Percentiles rank a stretch among this genome's conserved stretches.
Conservation (phyloP, 2,329 filamentous ascomycete genomes). For the Diaporthe vaccinii region DNA sequence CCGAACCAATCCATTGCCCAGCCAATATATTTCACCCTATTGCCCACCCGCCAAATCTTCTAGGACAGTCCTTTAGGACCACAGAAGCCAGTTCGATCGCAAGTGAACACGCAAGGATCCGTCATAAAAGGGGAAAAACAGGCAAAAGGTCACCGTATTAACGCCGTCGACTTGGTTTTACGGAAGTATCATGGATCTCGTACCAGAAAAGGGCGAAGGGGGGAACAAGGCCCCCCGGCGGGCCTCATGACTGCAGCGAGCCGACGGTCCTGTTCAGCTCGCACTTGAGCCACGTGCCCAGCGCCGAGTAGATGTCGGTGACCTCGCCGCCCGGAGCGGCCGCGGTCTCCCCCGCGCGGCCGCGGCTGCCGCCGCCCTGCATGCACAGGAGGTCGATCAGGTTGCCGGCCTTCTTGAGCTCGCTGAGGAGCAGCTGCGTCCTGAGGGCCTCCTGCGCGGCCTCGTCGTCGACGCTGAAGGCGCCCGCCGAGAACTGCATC, state of each 20-base stretch:
- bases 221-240: background rate
- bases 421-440: conserved; percentile 40
- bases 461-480: conserved; percentile 41
- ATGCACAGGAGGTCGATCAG: conserved; percentile 40
- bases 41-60: background rate
- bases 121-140: background rate
- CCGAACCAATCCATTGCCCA: background rate
- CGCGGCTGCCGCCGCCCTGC: conserved; percentile 12
- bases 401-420: conserved; percentile 40
- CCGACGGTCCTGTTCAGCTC: conserved; percentile 40
- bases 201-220: background rate
- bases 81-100: background rate
- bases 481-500: conserved; percentile 40
- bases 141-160: background rate
- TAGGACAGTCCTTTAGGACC: background rate
- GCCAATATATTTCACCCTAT: background rate
- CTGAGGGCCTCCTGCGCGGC: conserved; percentile 38
- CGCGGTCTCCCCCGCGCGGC: background rate
- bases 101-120: too few species aligned
- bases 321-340: conserved; percentile 29
- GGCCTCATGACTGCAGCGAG: conserved; percentile 30
- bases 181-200: background rate
- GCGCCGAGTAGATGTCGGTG: conserved; percentile 39
- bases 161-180: background rate
- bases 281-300: conserved; percentile 40